These are phyloP conservation scores for Sonneratia caseolaris DNA, from an alignment of 345 rosid genomes.

Conservation along the genomic window DNA sequence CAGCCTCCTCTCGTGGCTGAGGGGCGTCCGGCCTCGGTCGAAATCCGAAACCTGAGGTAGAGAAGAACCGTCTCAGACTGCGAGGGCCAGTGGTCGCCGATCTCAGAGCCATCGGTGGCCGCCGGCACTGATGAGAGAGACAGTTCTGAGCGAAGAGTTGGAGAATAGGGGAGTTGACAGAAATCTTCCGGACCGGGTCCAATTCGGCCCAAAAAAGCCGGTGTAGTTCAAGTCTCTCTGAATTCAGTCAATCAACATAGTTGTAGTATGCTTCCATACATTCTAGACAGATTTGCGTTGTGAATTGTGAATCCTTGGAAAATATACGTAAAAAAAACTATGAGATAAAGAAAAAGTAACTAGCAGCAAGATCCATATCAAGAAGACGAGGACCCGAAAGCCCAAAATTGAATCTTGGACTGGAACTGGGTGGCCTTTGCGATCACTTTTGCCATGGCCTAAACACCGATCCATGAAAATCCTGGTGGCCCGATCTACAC, in stretches of 20 bases:
- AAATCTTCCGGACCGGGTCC: not conserved
- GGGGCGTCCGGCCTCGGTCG: constrained; percentile 15
- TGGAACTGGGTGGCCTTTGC: not conserved
- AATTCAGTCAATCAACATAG: no score
- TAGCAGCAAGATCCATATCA: no score
- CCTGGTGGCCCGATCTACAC: not conserved
- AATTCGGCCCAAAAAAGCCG: no score
- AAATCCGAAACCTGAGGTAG: constrained; percentile 28
- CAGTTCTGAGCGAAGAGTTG: no score
- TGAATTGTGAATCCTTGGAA: no score
- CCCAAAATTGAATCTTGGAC: not conserved
- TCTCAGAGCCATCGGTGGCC: constrained; percentile 23
- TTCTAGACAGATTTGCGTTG: no score
- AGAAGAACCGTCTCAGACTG: constrained; percentile 29
- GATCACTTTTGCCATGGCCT: not conserved
- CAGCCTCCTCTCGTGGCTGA: constrained; percentile 46
- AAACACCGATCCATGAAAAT: not conserved
- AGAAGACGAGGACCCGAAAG: not conserved
- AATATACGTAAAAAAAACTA: no score
- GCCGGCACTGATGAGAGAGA: no score
- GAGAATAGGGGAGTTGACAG: no score
- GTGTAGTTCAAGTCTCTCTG: no score
- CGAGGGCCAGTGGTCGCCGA: constrained; percentile 16
- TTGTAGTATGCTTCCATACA: no score
- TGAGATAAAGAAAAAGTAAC: no score